Evolutionary conservation across 2,329 filamentous ascomycete species (phyloP).

Genomic region (Fusarium mexicanum): DNA sequence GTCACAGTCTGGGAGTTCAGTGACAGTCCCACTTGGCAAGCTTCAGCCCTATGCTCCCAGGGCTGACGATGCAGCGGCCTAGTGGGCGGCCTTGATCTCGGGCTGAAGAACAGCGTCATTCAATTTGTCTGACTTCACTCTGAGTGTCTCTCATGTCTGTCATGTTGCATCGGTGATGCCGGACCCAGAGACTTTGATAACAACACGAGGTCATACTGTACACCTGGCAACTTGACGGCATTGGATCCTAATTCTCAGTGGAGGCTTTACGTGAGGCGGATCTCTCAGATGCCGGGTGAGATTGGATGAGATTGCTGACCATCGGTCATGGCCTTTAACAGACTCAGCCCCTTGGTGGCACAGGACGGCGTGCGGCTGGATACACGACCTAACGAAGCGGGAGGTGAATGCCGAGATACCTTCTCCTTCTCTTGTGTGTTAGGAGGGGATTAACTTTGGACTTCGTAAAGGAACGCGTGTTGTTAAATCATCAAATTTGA

Average conservation of each 20-base stretch:
- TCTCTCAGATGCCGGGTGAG: slow-evolving; percentile 21
- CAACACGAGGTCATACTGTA: slow-evolving; percentile 5
- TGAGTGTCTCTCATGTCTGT: neutral
- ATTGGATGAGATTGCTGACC: slow-evolving; percentile 37
- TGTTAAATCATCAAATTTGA: slow-evolving; percentile 19
- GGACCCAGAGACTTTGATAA: neutral
- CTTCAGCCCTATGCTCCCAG: slow-evolving; percentile 36
- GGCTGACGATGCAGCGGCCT: slow-evolving; percentile 25
- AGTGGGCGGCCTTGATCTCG: slow-evolving; percentile 20
- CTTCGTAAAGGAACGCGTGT: slow-evolving; percentile 5
- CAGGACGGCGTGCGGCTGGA: slow-evolving; percentile 17
- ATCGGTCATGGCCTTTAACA: slow-evolving; percentile 4
- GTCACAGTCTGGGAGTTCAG: slow-evolving; percentile 1
- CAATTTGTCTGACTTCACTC: neutral
- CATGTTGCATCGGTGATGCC: slow-evolving; percentile 13
- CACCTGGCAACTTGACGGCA: neutral
- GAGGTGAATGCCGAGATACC: neutral
- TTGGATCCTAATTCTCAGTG: neutral
- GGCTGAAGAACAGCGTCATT: slow-evolving; percentile 1
- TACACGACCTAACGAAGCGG: neutral
- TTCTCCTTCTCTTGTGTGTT: neutral
- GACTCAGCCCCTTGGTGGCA: slow-evolving; percentile 30
- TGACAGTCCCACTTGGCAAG: slow-evolving; percentile 32
- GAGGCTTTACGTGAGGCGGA: slow-evolving; percentile 24
- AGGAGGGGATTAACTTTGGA: neutral